These are phyloP conservation scores for Diaporthe vaccinii DNA, from an alignment of 2,329 filamentous ascomycete genomes.

Conservation along the genomic window DNA sequence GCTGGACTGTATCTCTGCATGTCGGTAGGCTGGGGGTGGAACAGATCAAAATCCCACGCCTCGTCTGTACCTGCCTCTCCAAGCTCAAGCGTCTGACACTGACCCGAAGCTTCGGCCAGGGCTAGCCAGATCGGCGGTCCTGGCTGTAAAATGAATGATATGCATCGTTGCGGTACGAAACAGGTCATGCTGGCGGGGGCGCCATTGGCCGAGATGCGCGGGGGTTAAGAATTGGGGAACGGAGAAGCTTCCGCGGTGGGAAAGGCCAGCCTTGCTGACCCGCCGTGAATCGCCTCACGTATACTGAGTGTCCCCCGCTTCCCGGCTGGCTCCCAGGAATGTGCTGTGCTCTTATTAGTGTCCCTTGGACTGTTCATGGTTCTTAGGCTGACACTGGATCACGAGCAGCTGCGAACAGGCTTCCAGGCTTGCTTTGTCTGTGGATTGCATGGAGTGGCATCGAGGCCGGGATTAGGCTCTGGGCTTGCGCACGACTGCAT, in stretches of 20 bases:
- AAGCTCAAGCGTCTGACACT: background rate
- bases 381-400: background rate
- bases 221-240: background rate
- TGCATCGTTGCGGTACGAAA: background rate
- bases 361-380: background rate
- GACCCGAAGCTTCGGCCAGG: background rate
- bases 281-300: slow-evolving; percentile 16
- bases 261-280: slow-evolving; percentile 13
- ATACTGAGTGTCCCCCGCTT: background rate
- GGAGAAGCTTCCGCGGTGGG: slow-evolving; percentile 31
- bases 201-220: background rate
- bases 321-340: background rate
- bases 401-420: background rate
- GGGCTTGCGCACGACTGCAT: background rate
- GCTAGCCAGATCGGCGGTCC: slow-evolving; percentile 1
- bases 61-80: slow-evolving; percentile 33
- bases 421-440: background rate
- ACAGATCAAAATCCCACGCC: background rate
- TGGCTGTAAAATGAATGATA: background rate
- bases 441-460: background rate
- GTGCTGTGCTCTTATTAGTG: background rate
- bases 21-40: background rate
- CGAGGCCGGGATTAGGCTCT: background rate
- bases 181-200: background rate
- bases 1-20: background rate